Evolutionary conservation across 208 protist species (phyloP).

Genomic region (Angomonas deanei): DNA sequence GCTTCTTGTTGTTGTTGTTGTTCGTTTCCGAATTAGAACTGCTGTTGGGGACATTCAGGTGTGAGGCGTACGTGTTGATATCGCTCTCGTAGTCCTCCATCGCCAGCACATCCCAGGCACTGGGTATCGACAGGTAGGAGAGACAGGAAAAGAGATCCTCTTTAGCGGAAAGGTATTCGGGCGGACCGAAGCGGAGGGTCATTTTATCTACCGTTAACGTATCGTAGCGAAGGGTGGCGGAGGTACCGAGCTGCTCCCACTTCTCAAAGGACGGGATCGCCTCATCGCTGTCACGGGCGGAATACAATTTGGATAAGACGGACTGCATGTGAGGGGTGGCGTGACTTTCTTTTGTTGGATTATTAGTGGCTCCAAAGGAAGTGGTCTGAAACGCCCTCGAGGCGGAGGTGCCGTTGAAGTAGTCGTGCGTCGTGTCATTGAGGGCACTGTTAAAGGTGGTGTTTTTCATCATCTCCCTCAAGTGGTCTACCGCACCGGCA

Average conservation of each 20-base stretch:
- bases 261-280: neutral
- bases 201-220: constrained; percentile 9
- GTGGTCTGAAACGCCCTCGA: no score
- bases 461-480: constrained; percentile 4
- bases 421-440: no score
- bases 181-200: constrained; percentile 6
- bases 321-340: neutral
- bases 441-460: no score
- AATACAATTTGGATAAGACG: neutral
- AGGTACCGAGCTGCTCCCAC: neutral
- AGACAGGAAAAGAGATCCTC: neutral
- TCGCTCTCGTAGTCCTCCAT: neutral
- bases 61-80: neutral
- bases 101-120: neutral
- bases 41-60: neutral
- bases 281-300: neutral
- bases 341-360: no score
- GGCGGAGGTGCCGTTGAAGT: no score
- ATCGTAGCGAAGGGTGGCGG: constrained; percentile 11
- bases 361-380: no score
- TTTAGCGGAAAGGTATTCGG: neutral
- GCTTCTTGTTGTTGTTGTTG: no score
- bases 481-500: neutral
- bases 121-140: constrained; percentile 9
- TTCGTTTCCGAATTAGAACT: no score